Evolutionary conservation across 495 filamentous ascomycete genomes (phyloP).

Genomic region (Bombardia bombarda): DNA sequence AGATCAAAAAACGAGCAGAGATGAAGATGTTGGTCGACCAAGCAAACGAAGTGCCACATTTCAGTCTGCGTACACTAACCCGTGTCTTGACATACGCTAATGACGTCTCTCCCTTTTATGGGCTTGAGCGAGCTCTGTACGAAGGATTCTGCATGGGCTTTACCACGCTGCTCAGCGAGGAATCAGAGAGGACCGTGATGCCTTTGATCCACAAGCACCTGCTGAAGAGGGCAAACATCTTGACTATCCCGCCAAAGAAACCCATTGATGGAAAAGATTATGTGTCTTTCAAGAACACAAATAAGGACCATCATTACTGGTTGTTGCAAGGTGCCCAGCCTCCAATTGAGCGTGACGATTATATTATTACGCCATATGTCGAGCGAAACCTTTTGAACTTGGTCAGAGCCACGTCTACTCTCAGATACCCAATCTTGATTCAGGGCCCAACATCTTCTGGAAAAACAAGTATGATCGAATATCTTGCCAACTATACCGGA

Average conservation of each 20-base stretch:
- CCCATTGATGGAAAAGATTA: conserved; percentile 71
- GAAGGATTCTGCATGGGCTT: conserved; percentile 99
- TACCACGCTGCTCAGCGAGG: conserved; percentile 69
- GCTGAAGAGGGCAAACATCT: conserved; percentile 53
- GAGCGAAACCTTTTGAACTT: conserved; percentile 90
- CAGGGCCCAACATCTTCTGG: conserved; percentile 95
- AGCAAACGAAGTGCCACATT: conserved; percentile 87
- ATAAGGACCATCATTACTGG: conserved; percentile 76
- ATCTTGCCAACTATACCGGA: conserved; percentile 87
- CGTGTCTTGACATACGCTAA: conserved; percentile 78
- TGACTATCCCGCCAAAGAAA: conserved; percentile 64
- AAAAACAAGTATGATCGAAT: conserved; percentile 99
- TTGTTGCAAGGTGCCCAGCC: conserved; percentile 61
- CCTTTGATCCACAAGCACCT: conserved; percentile 78
- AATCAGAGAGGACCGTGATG: conserved; percentile 67
- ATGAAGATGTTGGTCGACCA: conserved; percentile 85
- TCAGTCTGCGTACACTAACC: conserved; percentile 91
- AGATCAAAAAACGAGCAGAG: conserved; percentile 73
- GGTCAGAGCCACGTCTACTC: conserved; percentile 82
- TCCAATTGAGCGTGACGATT: conserved; percentile 69
- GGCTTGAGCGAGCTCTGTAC: conserved; percentile 77
- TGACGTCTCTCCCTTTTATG: conserved; percentile 77
- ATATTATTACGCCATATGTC: conserved; percentile 94
- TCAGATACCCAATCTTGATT: conserved; percentile 87
- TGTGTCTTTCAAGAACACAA: conserved; percentile 61